phyloP scores from a whole-genome alignment of 257 asterid species.

The Cinchona pubescens region DNA sequence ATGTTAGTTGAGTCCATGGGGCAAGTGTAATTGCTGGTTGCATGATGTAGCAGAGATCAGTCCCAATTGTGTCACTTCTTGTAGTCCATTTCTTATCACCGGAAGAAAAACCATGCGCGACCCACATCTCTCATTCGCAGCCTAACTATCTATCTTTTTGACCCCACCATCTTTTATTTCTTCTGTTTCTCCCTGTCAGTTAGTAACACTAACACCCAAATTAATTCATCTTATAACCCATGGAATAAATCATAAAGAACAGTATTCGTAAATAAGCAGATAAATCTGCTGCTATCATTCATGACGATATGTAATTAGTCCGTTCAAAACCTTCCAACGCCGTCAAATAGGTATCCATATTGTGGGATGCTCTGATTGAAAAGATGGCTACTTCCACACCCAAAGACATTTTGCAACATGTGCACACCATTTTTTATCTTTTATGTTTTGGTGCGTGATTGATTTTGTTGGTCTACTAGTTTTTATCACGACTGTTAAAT shows the following conservation, averaged over 20 bases:
- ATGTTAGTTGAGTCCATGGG: too few species aligned
- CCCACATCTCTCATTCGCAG: conserved; percentile 8
- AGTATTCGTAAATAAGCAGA: neutral
- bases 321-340: neutral
- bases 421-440: too few species aligned
- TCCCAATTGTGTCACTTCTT: conserved; percentile 22
- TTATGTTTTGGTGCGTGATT: too few species aligned
- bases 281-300: neutral
- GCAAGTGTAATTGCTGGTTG: conserved; percentile 16
- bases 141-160: too few species aligned
- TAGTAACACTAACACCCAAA: too few species aligned
- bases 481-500: neutral
- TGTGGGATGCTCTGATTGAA: too few species aligned
- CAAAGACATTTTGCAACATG: too few species aligned
- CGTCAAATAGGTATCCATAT: neutral
- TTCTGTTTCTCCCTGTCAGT: too few species aligned
- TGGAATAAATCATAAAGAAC: neutral
- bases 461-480: neutral
- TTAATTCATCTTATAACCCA: too few species aligned
- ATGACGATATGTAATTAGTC: neutral
- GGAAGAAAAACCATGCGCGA: neutral
- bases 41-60: conserved; percentile 11
- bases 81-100: conserved; percentile 24
- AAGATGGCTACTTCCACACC: neutral
- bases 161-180: too few species aligned